Percentiles rank a stretch among this genome's conserved stretches.
phyloP scores from a whole-genome alignment of 352 stramenopile genomes.

The Plasmopara viticola region DNA sequence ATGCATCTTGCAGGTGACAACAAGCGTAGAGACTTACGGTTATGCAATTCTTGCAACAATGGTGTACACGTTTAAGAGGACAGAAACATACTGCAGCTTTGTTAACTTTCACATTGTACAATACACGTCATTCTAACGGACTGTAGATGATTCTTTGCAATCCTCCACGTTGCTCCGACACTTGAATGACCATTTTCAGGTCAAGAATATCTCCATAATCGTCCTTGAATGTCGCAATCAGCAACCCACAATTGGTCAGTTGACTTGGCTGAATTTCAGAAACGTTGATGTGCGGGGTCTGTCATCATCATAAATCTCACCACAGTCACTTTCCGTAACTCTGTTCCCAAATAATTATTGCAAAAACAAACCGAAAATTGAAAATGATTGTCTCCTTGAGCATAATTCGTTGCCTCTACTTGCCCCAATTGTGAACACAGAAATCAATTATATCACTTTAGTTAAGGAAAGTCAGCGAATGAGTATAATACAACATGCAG shows the following conservation, averaged over 20 bases:
- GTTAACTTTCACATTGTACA: slow-evolving; percentile 2
- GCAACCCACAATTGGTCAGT: slow-evolving; percentile 82
- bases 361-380: slow-evolving; percentile 66
- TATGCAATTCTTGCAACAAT: too few species aligned
- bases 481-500: neutral
- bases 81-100: too few species aligned
- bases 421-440: slow-evolving; percentile 57
- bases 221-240: slow-evolving; percentile 77
- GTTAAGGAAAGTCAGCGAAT: slow-evolving; percentile 23
- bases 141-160: slow-evolving; percentile 86
- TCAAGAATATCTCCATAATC: slow-evolving; percentile 70
- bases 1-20: too few species aligned
- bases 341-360: neutral
- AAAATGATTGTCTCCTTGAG: slow-evolving; percentile 66
- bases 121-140: slow-evolving; percentile 60
- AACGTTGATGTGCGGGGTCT: slow-evolving; percentile 69
- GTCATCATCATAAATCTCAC: slow-evolving; percentile 2
- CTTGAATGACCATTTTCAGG: slow-evolving; percentile 87
- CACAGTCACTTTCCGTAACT: neutral
- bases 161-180: slow-evolving; percentile 63
- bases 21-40: too few species aligned
- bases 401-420: slow-evolving; percentile 59
- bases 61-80: too few species aligned
- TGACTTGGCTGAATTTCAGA: slow-evolving; percentile 71
- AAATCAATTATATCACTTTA: slow-evolving; percentile 7